These are phyloP conservation scores for Xeromyces bisporus DNA, from an alignment of 495 filamentous ascomycete species.

Conservation along the genomic window DNA sequence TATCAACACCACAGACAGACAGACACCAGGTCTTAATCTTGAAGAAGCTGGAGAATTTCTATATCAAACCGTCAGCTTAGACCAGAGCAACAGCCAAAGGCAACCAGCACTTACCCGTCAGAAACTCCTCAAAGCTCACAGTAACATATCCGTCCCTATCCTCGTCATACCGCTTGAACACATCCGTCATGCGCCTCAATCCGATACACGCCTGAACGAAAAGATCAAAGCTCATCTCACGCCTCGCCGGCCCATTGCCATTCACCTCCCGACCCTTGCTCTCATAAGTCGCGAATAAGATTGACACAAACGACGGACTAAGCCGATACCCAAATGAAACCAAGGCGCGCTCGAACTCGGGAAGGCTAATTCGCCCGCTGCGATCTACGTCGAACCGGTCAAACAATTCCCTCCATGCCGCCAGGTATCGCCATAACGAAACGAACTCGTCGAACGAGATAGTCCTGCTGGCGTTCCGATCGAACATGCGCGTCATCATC, in stretches of 20 bases:
- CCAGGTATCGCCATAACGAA: slow-evolving; percentile 85
- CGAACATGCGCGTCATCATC: slow-evolving; percentile 99
- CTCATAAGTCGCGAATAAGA: slow-evolving; percentile 60
- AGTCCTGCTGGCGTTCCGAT: slow-evolving; percentile 64
- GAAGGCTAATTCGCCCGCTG: slow-evolving; percentile 66
- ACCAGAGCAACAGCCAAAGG: too few species aligned
- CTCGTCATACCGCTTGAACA: slow-evolving; percentile 97
- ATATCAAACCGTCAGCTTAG: neutral
- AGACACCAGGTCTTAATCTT: neutral
- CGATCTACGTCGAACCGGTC: slow-evolving; percentile 88
- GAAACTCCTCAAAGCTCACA: slow-evolving; percentile 65
- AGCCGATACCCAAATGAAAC: slow-evolving; percentile 90
- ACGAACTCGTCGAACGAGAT: slow-evolving; percentile 93
- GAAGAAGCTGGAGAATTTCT: neutral
- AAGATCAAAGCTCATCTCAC: slow-evolving; percentile 82
- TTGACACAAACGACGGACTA: slow-evolving; percentile 59
- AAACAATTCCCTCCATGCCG: slow-evolving; percentile 84
- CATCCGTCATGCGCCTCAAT: slow-evolving; percentile 95
- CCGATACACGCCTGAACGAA: slow-evolving; percentile 96
- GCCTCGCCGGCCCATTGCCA: slow-evolving; percentile 21
- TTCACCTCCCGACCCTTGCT: slow-evolving; percentile 22
- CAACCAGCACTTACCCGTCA: slow-evolving; percentile 47
- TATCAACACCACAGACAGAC: too few species aligned
- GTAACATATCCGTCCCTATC: slow-evolving; percentile 88
- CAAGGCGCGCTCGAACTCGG: slow-evolving; percentile 82